phyloP scores from a whole-genome alignment of 495 filamentous ascomycete genomes.

The Penicillium simplicissimum region DNA sequence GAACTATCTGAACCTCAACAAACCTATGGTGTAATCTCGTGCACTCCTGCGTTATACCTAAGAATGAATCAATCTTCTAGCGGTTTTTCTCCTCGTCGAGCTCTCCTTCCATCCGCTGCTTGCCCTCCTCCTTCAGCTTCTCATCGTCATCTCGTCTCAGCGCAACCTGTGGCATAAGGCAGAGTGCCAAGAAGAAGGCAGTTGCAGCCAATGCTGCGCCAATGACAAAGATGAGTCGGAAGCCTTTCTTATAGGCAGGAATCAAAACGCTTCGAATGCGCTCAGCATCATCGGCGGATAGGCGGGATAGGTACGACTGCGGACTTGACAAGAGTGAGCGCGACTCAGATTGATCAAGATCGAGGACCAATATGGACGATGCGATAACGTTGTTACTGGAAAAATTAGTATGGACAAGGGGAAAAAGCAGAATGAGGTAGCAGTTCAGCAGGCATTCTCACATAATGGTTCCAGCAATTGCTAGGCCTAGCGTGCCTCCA shows the following conservation, averaged over 20 bases:
- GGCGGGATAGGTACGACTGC: constrained; percentile 31
- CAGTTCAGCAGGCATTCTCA: constrained; percentile 17
- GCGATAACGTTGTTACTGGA: constrained; percentile 48
- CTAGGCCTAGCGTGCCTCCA: constrained; percentile 54
- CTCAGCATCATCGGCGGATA: constrained; percentile 34
- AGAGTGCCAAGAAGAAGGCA: constrained; percentile 44
- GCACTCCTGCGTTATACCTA: too few species aligned
- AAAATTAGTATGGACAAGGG: constrained; percentile 2
- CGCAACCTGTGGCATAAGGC: constrained; percentile 50
- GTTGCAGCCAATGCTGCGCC: constrained; percentile 48
- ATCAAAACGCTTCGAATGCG: constrained; percentile 40
- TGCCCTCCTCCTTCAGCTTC: constrained; percentile 48
- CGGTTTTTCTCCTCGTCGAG: constrained; percentile 18
- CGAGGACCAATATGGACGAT: constrained; percentile 36
- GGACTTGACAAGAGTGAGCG: constrained; percentile 36
- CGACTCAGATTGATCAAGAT: constrained; percentile 26
- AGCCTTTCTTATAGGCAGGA: constrained; percentile 51
- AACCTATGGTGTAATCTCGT: too few species aligned
- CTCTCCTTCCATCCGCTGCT: constrained; percentile 26
- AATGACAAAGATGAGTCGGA: constrained; percentile 52
- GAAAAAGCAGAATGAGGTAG: background rate
- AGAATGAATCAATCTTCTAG: too few species aligned
- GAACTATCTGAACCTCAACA: too few species aligned
- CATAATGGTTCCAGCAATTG: constrained; percentile 54
- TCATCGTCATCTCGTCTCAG: constrained; percentile 47